Evolutionary conservation across 768 basidiomycete genomes (phyloP).

Genomic region (Trametes cingulata): DNA sequence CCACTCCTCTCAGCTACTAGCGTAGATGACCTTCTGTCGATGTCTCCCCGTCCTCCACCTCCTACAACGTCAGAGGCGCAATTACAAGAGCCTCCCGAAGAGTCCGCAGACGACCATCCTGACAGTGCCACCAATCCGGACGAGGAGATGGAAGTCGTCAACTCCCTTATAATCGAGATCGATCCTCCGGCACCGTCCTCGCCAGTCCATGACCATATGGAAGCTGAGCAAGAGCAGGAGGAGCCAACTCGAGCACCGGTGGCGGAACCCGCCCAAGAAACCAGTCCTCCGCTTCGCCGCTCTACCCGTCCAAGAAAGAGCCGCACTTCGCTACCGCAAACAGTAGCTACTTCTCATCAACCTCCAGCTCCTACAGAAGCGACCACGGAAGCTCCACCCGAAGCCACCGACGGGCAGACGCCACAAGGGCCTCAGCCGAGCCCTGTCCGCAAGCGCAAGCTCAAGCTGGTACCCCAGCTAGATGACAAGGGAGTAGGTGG

Average conservation of each 20-base stretch:
- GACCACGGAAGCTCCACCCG: not conserved
- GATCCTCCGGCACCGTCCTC: not conserved
- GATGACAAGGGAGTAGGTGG: not conserved
- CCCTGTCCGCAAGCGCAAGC: constrained; percentile 16
- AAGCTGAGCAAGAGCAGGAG: not conserved
- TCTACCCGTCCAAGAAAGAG: constrained; percentile 22
- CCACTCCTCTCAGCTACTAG: not conserved
- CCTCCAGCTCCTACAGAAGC: not conserved
- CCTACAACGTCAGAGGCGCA: not conserved
- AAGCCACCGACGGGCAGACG: not conserved
- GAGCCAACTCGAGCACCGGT: not conserved
- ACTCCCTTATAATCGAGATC: constrained; percentile 1
- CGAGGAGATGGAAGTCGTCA: constrained; percentile 17
- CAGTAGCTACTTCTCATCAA: not conserved
- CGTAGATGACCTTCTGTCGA: constrained; percentile 29
- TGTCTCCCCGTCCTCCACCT: constrained; percentile 22
- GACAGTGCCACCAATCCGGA: not conserved
- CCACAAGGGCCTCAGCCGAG: constrained; percentile 1
- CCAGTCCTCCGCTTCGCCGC: constrained; percentile 19
- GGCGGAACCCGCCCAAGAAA: not conserved
- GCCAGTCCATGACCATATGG: not conserved
- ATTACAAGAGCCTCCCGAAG: not conserved
- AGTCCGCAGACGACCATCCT: not conserved
- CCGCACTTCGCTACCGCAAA: constrained; percentile 10
- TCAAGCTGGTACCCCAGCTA: not conserved